Percentiles rank a stretch among this genome's conserved stretches.
Evolutionary conservation across 257 asterid species (phyloP).

Genomic region (Anisodus tanguticus): DNA sequence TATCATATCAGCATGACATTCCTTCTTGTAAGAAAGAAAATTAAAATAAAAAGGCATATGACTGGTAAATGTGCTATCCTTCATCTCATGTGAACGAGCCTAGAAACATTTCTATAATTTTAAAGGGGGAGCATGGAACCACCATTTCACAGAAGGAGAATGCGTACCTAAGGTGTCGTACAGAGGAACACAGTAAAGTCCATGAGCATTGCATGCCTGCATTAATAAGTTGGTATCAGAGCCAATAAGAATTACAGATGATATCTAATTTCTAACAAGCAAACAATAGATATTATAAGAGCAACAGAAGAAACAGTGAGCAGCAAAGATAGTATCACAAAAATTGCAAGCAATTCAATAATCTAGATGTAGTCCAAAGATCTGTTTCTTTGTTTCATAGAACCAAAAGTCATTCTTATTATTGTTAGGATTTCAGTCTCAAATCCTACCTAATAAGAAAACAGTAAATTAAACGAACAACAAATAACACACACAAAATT

Average conservation of each 20-base stretch:
- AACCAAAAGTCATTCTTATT: neutral
- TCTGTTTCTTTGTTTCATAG: neutral
- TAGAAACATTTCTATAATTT: neutral
- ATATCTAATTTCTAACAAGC: neutral
- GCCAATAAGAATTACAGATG: neutral
- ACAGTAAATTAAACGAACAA: no score
- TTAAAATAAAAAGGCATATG: slow-evolving; percentile 13
- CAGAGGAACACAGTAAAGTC: slow-evolving; percentile 85
- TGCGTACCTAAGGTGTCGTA: slow-evolving; percentile 92
- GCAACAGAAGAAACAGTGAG: neutral
- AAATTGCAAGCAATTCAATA: neutral
- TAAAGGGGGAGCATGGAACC: neutral
- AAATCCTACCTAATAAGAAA: no score
- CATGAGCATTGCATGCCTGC: slow-evolving; percentile 99
- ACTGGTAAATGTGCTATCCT: neutral
- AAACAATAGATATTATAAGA: neutral
- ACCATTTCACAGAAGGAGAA: neutral
- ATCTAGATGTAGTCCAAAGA: neutral
- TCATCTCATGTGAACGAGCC: neutral
- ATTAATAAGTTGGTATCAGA: slow-evolving; percentile 39
- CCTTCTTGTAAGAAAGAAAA: neutral
- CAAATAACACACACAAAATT: no score
- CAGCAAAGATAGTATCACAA: neutral
- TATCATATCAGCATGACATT: slow-evolving; percentile 9
- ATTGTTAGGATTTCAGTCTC: no score